Evolutionary conservation across 2,329 filamentous ascomycete genomes (phyloP), one percentile per base, ranked within the genome.

Genomic region (Scedosporium dehoogii): DNA sequence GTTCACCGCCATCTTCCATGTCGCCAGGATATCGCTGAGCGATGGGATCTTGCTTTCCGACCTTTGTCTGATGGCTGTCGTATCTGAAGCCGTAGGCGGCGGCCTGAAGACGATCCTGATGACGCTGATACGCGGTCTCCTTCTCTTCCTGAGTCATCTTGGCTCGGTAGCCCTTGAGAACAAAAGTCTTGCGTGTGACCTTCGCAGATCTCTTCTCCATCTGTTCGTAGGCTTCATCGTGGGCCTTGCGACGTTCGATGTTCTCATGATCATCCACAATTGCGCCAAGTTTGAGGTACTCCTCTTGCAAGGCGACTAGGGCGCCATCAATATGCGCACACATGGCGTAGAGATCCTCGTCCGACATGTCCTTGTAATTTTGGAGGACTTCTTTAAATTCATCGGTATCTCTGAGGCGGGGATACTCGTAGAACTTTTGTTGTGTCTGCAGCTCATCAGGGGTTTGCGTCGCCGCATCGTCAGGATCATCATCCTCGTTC

Each of bases 61-160:
- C 76, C 70, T 82, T 83, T 64, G 78, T 79, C 2, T 80, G 78
- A 60, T 84, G 80, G 9, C 80, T 76, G 66, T 86, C 84, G 66
- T 86, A 84, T 64, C 85, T 81, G 67, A 86, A 86, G 16, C 81
- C 80, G 67, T 86, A 87, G 1, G 79, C 77, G 64, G 81, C 77
- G 6, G 85, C 83, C 78, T 84, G 82, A 64, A 85, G 75, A 62
- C 76, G 76, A 71, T 86, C 83, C 69, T 87, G 81, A 61, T 76
- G 69, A 62, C 81, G 79, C 4, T 78, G 75, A 53, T 81, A 76
- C 25, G 76, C 73, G 0, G 76, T 76, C 61, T 81, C 79, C 33
- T 71, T 74, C 64, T 75, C 71, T 51, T 77, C 75, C 14, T 79
- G 76, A 58, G 78, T 75, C 65, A 75, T 72, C 57, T 77, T 75